Conservation (phyloP, 768 basidiomycete genomes). For the Dacryopinax spathularia region DNA sequence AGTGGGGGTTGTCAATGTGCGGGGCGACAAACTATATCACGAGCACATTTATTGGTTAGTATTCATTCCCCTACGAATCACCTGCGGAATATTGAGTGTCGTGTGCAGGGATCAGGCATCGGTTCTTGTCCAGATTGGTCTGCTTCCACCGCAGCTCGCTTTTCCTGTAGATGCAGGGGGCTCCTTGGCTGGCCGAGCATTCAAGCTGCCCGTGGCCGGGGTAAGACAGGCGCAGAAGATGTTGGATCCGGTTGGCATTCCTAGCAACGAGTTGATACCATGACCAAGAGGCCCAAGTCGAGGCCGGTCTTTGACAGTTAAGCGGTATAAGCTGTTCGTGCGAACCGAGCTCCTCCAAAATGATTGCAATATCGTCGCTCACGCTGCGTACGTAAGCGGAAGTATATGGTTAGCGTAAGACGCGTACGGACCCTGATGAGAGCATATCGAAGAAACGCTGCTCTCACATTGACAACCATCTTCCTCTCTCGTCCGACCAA, state of each 20-base stretch:
- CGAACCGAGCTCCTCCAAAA: no score
- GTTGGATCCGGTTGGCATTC: constrained; percentile 29
- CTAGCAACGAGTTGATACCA: constrained; percentile 27
- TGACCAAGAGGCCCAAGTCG: not conserved
- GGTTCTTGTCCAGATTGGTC: constrained; percentile 28
- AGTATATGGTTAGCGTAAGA: no score
- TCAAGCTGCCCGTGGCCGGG: constrained; percentile 27
- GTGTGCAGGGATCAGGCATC: constrained; percentile 37
- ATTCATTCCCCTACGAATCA: no score
- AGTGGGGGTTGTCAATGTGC: constrained; percentile 42
- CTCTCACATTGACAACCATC: not conserved
- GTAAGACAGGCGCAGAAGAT: constrained; percentile 30
- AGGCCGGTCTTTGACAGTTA: no score
- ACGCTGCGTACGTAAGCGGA: no score
- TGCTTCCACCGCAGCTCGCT: constrained; percentile 20
- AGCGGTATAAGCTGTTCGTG: no score
- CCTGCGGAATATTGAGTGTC: no score
- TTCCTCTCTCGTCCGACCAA: not conserved
- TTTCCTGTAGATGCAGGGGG: not conserved
- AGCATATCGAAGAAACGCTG: no score
- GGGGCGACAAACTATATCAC: constrained; percentile 37
- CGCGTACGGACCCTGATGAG: no score
- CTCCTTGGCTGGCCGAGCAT: not conserved
- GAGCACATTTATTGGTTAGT: constrained; percentile 25
- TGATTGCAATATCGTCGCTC: no score